Percentiles rank a stretch among this genome's conserved stretches.
phyloP scores from a whole-genome alignment of 2,329 filamentous ascomycete species.

The Verticillium zaregamsianum region DNA sequence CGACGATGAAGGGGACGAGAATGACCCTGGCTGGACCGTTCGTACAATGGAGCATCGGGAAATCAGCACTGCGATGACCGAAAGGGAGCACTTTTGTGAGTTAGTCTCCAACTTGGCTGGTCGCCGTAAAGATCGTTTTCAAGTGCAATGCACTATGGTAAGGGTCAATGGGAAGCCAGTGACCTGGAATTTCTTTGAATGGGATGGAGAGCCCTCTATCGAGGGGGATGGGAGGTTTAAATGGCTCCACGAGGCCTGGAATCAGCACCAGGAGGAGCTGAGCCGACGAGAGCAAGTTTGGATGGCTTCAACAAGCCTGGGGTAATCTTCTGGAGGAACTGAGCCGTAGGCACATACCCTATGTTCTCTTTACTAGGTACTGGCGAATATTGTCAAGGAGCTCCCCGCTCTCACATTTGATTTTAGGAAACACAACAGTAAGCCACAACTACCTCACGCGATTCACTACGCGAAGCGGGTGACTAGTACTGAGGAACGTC shows the following conservation, averaged over 20 bases:
- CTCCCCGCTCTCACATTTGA: too few species aligned
- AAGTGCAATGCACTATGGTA: background rate
- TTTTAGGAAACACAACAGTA: too few species aligned
- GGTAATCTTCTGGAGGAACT: too few species aligned
- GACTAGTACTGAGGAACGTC: too few species aligned
- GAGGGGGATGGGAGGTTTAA: background rate
- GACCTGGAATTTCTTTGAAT: background rate
- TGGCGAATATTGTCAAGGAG: too few species aligned
- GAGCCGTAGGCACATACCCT: too few species aligned
- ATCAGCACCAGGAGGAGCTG: background rate
- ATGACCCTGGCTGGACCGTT: background rate
- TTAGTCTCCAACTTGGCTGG: background rate
- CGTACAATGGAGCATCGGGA: background rate
- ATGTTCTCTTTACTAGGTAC: too few species aligned
- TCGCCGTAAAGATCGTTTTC: background rate
- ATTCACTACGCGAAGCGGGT: too few species aligned
- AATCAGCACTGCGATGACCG: background rate
- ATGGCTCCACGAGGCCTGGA: background rate
- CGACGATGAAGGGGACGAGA: background rate
- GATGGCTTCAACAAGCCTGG: too few species aligned
- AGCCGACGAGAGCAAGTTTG: too few species aligned
- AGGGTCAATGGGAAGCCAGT: background rate
- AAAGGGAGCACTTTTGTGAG: background rate
- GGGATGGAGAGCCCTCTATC: background rate
- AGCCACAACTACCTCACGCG: too few species aligned